phyloP scores from a whole-genome alignment of 257 asterid species.

The Mentha longifolia region DNA sequence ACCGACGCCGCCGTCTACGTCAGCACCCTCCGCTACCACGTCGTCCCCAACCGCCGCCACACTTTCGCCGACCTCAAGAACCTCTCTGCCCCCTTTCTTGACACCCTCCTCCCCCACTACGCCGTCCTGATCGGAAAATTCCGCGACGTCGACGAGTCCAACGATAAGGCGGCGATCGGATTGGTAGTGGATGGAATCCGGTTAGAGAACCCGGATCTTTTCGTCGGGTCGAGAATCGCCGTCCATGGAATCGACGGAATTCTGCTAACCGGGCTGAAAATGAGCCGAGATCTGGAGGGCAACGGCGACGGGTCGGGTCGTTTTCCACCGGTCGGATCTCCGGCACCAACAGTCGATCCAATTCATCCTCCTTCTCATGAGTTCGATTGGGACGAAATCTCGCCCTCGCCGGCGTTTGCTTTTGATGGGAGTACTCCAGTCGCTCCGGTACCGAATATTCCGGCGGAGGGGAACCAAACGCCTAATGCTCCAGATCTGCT shows the following conservation, averaged over 20 bases:
- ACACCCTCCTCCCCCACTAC: slow-evolving; percentile 65
- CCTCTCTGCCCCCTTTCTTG: slow-evolving; percentile 55
- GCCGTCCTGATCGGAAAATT: slow-evolving; percentile 32
- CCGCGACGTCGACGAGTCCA: slow-evolving; percentile 2
- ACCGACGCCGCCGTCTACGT: slow-evolving; percentile 56
- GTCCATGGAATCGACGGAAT: slow-evolving; percentile 71
- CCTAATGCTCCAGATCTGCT: neutral
- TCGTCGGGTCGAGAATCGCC: slow-evolving; percentile 50
- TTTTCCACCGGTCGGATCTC: slow-evolving; percentile 30
- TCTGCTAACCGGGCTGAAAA: slow-evolving; percentile 51
- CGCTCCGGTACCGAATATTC: neutral
- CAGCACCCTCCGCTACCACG: slow-evolving; percentile 62
- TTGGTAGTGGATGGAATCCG: slow-evolving; percentile 57
- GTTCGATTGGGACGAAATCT: neutral
- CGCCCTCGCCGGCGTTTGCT: slow-evolving; percentile 1
- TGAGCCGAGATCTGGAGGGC: slow-evolving; percentile 32
- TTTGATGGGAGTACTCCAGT: neutral
- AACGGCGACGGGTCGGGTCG: slow-evolving; percentile 27
- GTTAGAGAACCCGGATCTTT: slow-evolving; percentile 56
- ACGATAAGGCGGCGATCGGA: slow-evolving; percentile 19
- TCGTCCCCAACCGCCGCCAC: slow-evolving; percentile 56
- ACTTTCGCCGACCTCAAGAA: slow-evolving; percentile 47
- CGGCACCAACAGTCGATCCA: neutral
- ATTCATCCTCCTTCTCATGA: slow-evolving; percentile 17
- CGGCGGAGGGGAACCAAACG: neutral